Percentiles rank a stretch among this genome's conserved stretches.
These are phyloP conservation scores for Vicia villosa DNA, from an alignment of 306 rosid genomes.

Conservation along the genomic window DNA sequence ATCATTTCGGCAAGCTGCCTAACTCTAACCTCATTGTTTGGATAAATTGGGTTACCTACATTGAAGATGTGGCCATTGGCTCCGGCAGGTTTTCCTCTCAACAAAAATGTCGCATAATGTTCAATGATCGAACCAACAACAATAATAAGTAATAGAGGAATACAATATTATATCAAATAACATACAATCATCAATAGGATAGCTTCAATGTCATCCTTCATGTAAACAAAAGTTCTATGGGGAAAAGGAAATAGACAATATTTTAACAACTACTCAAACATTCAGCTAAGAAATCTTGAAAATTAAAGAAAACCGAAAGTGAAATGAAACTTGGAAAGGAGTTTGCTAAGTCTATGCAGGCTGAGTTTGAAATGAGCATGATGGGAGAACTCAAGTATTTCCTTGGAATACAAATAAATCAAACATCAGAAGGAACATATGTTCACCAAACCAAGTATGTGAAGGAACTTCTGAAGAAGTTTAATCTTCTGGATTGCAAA, in stretches of 20 bases:
- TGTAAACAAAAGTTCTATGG: slow-evolving; percentile 91
- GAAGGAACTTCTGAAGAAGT: no score
- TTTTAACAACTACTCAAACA: neutral
- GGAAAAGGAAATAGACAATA: slow-evolving; percentile 26
- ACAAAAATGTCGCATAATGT: slow-evolving; percentile 26
- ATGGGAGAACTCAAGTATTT: no score
- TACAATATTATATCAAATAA: slow-evolving; percentile 14
- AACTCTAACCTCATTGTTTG: slow-evolving; percentile 93
- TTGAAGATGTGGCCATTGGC: slow-evolving; percentile 92
- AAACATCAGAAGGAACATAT: no score
- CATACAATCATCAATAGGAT: slow-evolving; percentile 91
- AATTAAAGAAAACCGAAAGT: neutral
- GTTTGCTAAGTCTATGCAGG: no score
- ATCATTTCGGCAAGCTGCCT: slow-evolving; percentile 97
- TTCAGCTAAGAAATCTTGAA: neutral
- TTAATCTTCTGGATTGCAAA: no score
- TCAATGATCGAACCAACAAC: slow-evolving; percentile 14
- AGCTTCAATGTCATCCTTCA: slow-evolving; percentile 97
- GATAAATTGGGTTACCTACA: slow-evolving; percentile 99
- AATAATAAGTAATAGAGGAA: neutral
- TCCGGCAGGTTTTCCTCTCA: slow-evolving; percentile 88
- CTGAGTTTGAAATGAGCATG: no score
- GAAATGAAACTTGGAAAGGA: no score
- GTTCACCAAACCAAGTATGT: no score
- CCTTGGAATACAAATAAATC: no score